Evolutionary conservation across 2,329 filamentous ascomycete species (phyloP).

Genomic region (Gyromitra esculenta): DNA sequence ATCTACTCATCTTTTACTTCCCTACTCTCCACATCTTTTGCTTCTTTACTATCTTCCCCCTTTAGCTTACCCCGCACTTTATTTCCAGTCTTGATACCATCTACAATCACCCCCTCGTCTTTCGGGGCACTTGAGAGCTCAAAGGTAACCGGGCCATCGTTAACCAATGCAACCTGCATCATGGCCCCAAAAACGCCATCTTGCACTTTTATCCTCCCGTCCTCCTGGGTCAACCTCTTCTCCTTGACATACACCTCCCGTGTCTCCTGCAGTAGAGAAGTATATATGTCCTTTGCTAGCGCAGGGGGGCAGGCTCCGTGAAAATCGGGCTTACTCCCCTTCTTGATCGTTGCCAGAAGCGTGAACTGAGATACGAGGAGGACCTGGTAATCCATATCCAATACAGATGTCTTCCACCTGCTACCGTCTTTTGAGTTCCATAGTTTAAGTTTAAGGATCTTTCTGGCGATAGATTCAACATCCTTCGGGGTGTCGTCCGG

Average conservation of each 20-base stretch:
- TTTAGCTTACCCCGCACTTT: slow-evolving; percentile 20
- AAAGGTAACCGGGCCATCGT: slow-evolving; percentile 75
- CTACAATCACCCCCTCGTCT: slow-evolving; percentile 21
- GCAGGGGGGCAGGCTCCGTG: slow-evolving; percentile 83
- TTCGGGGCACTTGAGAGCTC: slow-evolving; percentile 53
- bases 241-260: slow-evolving; percentile 48
- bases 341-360: slow-evolving; percentile 89
- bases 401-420: slow-evolving; percentile 84
- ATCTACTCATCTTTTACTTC: not conserved
- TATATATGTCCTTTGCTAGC: slow-evolving; percentile 77
- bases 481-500: slow-evolving; percentile 91
- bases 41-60: not conserved
- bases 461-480: slow-evolving; percentile 81
- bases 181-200: slow-evolving; percentile 98
- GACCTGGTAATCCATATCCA: slow-evolving; percentile 88
- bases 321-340: slow-evolving; percentile 91
- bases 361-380: slow-evolving; percentile 98
- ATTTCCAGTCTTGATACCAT: slow-evolving; percentile 13
- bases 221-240: slow-evolving; percentile 36
- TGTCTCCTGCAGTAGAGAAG: slow-evolving; percentile 59
- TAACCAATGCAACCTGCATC: slow-evolving; percentile 96
- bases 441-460: slow-evolving; percentile 87
- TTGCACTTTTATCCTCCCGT: slow-evolving; percentile 68
- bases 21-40: not conserved
- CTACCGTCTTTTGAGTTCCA: slow-evolving; percentile 70